Base-by-base conservation (phyloP, 2,329 filamentous ascomycete species). In the Dactylonectria estremocensis region DNA sequence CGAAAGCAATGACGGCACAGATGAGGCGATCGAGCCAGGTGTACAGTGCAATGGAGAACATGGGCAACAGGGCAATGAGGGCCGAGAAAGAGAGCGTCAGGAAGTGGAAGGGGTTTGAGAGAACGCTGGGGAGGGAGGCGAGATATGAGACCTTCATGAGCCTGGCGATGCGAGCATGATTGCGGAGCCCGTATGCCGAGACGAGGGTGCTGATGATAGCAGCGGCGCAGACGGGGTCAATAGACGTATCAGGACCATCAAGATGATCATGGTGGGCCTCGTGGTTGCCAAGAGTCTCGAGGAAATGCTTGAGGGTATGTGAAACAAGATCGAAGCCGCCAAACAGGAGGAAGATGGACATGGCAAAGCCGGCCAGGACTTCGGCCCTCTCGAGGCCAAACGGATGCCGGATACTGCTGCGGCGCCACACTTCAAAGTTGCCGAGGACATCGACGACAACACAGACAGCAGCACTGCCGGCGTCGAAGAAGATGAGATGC, bases 351-450 rank as follows among this genome's bases (percentile, higher is more conserved):
- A 98, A 94, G 45, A 99, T 93, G 58, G 95, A 97, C 90, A 98
- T 94, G 68, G 95, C 96, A 72, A 99, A 97, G 18, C 96, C 96
- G 40, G 95, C 95, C 16, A 99, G 89, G 5, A 99, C 95, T 81
- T 99, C 96, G 66, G 93, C 93, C 61, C 96, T 90, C 82, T 98
- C 94, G 24, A 99, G 88, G 3, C 92, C 95, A 78, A 99, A 99
- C 0, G 96, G 96, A 81, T 99, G 95, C 24, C 95, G 91, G 74
- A 99, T 93, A 72, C 92, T 97, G 74, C 93, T 95, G 53, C 95
- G 90, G 71, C 94, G 94, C 96, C 96, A 99, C 46, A 98, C 95
- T 79, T 99, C 96, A 76, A 99, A 99, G 80, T 99, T 99, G 58
- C 93, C 91, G 54, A 98, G 89, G 1, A 98, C 93, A 77, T 99